Evolutionary conservation across 805 yeast genomes (phyloP).

Genomic region (Wickerhamiella galacta): DNA sequence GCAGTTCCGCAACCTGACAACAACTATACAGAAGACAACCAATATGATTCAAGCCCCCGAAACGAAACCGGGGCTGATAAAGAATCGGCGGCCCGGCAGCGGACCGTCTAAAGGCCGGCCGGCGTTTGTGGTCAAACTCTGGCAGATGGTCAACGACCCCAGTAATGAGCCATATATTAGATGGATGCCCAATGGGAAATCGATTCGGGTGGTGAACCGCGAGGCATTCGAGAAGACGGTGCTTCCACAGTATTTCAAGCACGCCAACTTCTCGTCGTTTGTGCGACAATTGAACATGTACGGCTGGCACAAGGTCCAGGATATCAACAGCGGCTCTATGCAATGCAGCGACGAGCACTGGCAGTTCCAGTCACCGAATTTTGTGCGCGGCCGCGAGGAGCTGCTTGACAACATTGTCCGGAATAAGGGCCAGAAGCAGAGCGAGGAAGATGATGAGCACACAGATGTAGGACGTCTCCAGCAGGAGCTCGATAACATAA

Average conservation of each 20-base stretch:
- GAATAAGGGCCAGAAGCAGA: conserved; percentile 35
- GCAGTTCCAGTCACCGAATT: conserved; percentile 78
- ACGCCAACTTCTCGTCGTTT: conserved; percentile 86
- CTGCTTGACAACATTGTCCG: conserved; percentile 72
- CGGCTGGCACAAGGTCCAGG: conserved; percentile 98
- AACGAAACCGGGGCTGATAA: no score
- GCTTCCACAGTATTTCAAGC: conserved; percentile 86
- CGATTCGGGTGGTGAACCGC: conserved; percentile 70
- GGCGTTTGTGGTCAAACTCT: conserved; percentile 80
- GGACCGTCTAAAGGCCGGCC: conserved; percentile 20
- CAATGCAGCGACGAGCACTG: conserved; percentile 54
- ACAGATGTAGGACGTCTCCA: conserved; percentile 38
- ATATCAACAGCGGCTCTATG: conserved; percentile 50
- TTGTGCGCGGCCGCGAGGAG: conserved; percentile 64
- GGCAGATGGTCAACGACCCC: conserved; percentile 89
- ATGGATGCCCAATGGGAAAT: conserved; percentile 75
- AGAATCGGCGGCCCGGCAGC: neutral
- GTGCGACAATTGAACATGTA: conserved; percentile 96
- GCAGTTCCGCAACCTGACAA: no score
- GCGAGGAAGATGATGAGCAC: conserved; percentile 26
- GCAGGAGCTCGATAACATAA: conserved; percentile 58
- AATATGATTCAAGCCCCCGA: no score
- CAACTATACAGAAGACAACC: neutral
- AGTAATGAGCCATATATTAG: conserved; percentile 50
- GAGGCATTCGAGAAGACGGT: conserved; percentile 71